Evolutionary conservation across 495 filamentous ascomycete species (phyloP).

Genomic region (Penicillium arizonense): DNA sequence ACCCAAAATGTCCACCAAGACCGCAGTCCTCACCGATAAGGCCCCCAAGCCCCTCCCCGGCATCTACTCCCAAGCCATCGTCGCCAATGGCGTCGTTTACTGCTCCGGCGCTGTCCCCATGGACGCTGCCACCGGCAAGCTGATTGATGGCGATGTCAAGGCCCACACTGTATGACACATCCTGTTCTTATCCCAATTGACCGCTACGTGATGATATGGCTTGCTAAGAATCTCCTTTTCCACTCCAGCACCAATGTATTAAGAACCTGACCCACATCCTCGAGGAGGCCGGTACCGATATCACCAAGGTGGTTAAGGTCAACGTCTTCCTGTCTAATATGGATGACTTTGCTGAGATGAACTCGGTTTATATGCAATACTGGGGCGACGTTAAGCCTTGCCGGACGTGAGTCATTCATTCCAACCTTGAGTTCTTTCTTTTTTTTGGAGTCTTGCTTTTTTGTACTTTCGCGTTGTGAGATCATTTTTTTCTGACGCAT

Average conservation of each 20-base stretch:
- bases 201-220: neutral
- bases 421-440: neutral
- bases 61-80: slow-evolving; percentile 56
- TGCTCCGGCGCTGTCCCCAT: slow-evolving; percentile 52
- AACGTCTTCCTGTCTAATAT: slow-evolving; percentile 69
- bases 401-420: slow-evolving; percentile 41
- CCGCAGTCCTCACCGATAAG: slow-evolving; percentile 45
- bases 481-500: slow-evolving; percentile 1
- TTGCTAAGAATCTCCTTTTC: neutral
- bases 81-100: slow-evolving; percentile 57
- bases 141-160: slow-evolving; percentile 49
- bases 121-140: slow-evolving; percentile 41
- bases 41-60: slow-evolving; percentile 52
- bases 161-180: slow-evolving; percentile 42
- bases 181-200: neutral
- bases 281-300: slow-evolving; percentile 57
- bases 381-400: slow-evolving; percentile 59
- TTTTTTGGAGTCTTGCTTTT: neutral
- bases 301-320: slow-evolving; percentile 67
- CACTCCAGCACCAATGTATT: slow-evolving; percentile 44
- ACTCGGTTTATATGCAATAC: slow-evolving; percentile 55
- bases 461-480: neutral
- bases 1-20: slow-evolving; percentile 29
- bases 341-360: slow-evolving; percentile 68
- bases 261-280: slow-evolving; percentile 66